phyloP scores from a whole-genome alignment of 805 yeast species.

The Kuraishia cidri region DNA sequence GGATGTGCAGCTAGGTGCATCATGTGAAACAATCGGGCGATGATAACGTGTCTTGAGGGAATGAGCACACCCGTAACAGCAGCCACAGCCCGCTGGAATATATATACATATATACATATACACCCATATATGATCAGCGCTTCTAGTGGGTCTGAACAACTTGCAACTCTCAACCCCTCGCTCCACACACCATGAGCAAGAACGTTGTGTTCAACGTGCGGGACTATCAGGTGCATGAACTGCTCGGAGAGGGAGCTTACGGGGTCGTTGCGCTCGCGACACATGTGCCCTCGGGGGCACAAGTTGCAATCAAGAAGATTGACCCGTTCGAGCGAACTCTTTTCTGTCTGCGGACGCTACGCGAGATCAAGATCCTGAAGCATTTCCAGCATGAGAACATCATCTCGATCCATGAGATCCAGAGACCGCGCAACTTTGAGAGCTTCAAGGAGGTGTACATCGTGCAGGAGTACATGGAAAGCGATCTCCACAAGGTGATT shows the following conservation, averaged over 20 bases:
- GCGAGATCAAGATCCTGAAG: slow-evolving; percentile 60
- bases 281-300: slow-evolving; percentile 48
- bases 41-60: too few relatives aligned
- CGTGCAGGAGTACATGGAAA: slow-evolving; percentile 72
- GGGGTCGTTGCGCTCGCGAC: slow-evolving; percentile 69
- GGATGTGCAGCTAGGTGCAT: too few relatives aligned
- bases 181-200: slow-evolving; percentile 5
- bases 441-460: slow-evolving; percentile 63
- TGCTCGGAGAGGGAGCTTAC: slow-evolving; percentile 77
- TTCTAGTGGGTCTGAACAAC: too few relatives aligned
- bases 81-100: too few relatives aligned
- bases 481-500: slow-evolving; percentile 60
- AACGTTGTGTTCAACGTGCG: slow-evolving; percentile 73
- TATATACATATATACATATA: too few relatives aligned
- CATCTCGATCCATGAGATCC: slow-evolving; percentile 55
- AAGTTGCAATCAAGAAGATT: slow-evolving; percentile 73
- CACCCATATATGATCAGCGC: too few relatives aligned
- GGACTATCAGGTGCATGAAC: slow-evolving; percentile 52
- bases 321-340: slow-evolving; percentile 60
- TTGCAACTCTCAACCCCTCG: too few relatives aligned
- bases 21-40: too few relatives aligned
- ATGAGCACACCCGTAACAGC: too few relatives aligned
- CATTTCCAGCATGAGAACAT: slow-evolving; percentile 72
- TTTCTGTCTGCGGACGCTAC: slow-evolving; percentile 58
- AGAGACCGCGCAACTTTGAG: slow-evolving; percentile 51